phyloP scores from a whole-genome alignment of 2,329 filamentous ascomycete species.

The Chaetothyriales sp. region DNA sequence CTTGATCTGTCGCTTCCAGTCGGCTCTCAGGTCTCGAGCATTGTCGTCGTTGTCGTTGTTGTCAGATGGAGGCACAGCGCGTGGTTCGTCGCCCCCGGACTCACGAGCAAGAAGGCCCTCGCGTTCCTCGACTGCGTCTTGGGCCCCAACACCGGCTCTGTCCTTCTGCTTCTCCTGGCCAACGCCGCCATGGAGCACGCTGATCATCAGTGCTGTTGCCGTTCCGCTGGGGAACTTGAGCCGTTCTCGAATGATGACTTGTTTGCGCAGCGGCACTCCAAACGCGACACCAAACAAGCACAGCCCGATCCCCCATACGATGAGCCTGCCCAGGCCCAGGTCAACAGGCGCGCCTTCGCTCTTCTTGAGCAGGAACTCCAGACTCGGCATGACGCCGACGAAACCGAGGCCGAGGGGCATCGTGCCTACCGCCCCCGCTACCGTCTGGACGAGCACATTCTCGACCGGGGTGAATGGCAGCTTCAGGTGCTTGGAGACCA shows the following conservation, averaged over 20 bases:
- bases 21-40: constrained; percentile 25
- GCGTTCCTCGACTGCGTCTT: constrained; percentile 18
- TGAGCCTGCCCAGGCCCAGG: constrained; percentile 58
- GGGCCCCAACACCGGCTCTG: constrained; percentile 9
- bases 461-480: constrained; percentile 86
- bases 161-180: constrained; percentile 26
- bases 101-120: constrained; percentile 20
- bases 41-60: constrained; percentile 4
- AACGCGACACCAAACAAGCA: constrained; percentile 97
- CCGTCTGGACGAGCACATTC: constrained; percentile 91
- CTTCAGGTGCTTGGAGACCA: constrained; percentile 53
- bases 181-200: constrained; percentile 59
- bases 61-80: constrained; percentile 22
- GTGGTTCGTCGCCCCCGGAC: constrained; percentile 23
- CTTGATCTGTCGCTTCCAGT: constrained; percentile 49
- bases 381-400: constrained; percentile 81
- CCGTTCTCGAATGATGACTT: constrained; percentile 86
- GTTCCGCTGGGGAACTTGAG: constrained; percentile 91
- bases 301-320: constrained; percentile 81
- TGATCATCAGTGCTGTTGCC: constrained; percentile 85
- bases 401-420: constrained; percentile 95
- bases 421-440: constrained; percentile 86
- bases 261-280: constrained; percentile 73
- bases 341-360: constrained; percentile 66
- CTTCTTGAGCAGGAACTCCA: constrained; percentile 67